Conservation (phyloP, 495 filamentous ascomycete genomes). For the Hypoxylon crocopeplum region DNA sequence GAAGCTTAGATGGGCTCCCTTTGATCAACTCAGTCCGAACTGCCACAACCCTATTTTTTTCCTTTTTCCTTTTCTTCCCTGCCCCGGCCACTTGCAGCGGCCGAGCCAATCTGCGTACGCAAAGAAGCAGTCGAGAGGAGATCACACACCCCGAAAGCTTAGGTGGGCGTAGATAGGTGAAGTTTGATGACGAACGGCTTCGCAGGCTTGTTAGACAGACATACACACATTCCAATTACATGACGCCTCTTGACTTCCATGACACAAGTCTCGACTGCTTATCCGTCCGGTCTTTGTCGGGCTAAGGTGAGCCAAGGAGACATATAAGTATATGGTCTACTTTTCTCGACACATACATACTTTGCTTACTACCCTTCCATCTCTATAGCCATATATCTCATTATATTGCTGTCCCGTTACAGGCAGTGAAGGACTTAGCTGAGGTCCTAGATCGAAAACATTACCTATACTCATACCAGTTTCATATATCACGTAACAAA, state of each 20-base stretch:
- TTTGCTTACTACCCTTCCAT: neutral
- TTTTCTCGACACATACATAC: neutral
- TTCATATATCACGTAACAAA: slow-evolving; percentile 1
- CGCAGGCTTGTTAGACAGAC: slow-evolving; percentile 2
- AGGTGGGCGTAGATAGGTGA: neutral
- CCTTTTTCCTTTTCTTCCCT: neutral
- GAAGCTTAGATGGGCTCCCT: slow-evolving; percentile 10
- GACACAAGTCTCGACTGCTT: slow-evolving; percentile 26
- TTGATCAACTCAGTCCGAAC: slow-evolving; percentile 11
- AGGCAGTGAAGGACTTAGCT: no score
- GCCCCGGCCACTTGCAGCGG: neutral
- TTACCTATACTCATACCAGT: neutral
- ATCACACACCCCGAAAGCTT: slow-evolving; percentile 21
- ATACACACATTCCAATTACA: slow-evolving; percentile 6
- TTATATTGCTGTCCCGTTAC: no score
- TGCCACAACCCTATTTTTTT: slow-evolving; percentile 21
- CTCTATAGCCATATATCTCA: no score
- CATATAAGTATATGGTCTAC: slow-evolving; percentile 32
- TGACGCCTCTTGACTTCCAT: slow-evolving; percentile 15
- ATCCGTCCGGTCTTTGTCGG: slow-evolving; percentile 33
- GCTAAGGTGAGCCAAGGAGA: slow-evolving; percentile 3
- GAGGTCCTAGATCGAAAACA: neutral
- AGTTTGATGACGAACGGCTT: slow-evolving; percentile 21
- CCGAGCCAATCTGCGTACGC: slow-evolving; percentile 17
- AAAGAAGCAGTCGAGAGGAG: neutral